Base-by-base conservation (phyloP, 1,284 basidiomycete genomes). In the Puccinia horiana region DNA sequence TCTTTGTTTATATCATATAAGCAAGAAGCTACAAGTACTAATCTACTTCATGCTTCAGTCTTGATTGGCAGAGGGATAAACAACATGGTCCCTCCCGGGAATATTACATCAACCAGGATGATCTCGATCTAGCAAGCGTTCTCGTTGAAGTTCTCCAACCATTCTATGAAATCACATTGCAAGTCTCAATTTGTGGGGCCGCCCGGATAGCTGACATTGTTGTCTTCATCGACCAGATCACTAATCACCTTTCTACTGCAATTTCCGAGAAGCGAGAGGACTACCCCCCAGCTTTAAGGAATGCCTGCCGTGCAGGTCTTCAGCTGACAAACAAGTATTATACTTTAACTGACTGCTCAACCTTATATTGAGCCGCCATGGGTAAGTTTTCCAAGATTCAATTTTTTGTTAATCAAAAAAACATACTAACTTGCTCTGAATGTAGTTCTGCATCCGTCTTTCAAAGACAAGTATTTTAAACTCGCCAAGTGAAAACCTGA, bases 51-150 rank as follows among this genome's bases (percentile, higher is more conserved):
- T 3, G 11, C 8, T 47, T 47, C 12, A 70, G 67, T 20, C 6
- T 70, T 16, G 67, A 70, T 26, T 70, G 67, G 67, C 37, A 44
- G 67, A 70, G n/a, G 47, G 67, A 70, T n/a, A 70, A 49, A 37
- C 8, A 26, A 12, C 42, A 70, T 47, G 67, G 37, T 18, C 35
- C n/a, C 40, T 9, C 40, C 11, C 23, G 44, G 47, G 12, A 44
- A 70, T 12, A 70, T 70, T 40, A 70, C 1, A 47, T 70, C 42
- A 44, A 12, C n/a, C 67, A 70, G 44, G 23, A n/a, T 9, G 40
- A 70, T 44, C 67, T 70, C 12, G 23, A 44, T 2, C 47, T 70
- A 32, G 67, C 40, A 1, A 2, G 23, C 1, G 42, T 44, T 40
- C 67, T 70, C 1, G 67, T 70, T 26, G 40, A 70, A 8, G 23